Conservation (phyloP, 768 basidiomycete genomes). For the Nidula microcarpa region DNA sequence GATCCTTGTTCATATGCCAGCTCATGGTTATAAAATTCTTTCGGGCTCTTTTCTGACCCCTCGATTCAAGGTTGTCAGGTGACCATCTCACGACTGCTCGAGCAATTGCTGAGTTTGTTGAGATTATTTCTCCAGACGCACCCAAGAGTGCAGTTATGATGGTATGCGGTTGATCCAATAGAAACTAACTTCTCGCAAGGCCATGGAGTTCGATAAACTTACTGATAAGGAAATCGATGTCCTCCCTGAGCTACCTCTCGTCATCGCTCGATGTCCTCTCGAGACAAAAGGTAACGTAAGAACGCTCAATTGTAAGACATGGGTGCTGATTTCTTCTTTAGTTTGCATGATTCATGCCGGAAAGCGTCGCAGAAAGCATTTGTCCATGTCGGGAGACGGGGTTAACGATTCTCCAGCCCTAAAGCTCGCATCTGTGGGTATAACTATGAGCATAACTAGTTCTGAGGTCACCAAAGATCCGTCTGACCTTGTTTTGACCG, state of each 20-base stretch:
- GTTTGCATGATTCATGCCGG: slow-evolving; percentile 57
- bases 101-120: slow-evolving; percentile 48
- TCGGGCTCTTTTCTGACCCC: background rate
- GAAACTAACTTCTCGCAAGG: background rate
- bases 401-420: slow-evolving; percentile 60
- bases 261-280: slow-evolving; percentile 57
- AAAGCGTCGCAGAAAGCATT: slow-evolving; percentile 46
- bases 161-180: slow-evolving; percentile 5
- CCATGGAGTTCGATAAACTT: slow-evolving; percentile 48
- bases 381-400: slow-evolving; percentile 57
- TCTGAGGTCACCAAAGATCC: slow-evolving; percentile 55
- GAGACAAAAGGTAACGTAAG: slow-evolving; percentile 38
- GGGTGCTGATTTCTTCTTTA: background rate
- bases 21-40: background rate
- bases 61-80: slow-evolving; percentile 43
- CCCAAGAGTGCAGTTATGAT: slow-evolving; percentile 36
- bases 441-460: slow-evolving; percentile 57
- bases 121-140: slow-evolving; percentile 38
- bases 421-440: slow-evolving; percentile 51
- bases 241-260: slow-evolving; percentile 49
- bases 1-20: slow-evolving; percentile 4
- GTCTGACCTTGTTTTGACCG: slow-evolving; percentile 52
- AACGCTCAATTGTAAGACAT: background rate
- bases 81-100: slow-evolving; percentile 52
- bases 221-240: slow-evolving; percentile 47